Conservation (phyloP, 257 asterid species). For the Capsicum chinense region DNA sequence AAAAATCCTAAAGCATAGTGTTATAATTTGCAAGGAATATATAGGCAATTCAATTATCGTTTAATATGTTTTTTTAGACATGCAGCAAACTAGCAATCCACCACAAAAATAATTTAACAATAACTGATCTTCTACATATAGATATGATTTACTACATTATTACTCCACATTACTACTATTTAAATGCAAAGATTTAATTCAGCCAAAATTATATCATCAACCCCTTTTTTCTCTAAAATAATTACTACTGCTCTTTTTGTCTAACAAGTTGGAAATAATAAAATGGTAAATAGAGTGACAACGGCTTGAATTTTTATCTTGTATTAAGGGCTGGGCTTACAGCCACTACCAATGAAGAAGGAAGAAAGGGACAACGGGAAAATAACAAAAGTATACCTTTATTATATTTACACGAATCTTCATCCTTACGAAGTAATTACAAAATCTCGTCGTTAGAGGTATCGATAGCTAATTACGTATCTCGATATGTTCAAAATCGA, state of each 20-base stretch:
- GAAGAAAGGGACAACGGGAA: neutral
- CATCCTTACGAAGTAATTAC: too few species aligned
- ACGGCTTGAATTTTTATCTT: neutral
- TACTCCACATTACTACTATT: neutral
- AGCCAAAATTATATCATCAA: neutral
- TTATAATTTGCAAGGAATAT: neutral
- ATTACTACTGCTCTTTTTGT: neutral
- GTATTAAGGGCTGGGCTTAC: neutral
- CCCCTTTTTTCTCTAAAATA: neutral
- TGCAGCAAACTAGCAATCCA: neutral
- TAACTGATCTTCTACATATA: neutral
- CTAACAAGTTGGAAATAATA: too few species aligned
- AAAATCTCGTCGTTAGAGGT: too few species aligned
- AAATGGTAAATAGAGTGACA: neutral
- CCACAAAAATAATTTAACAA: neutral
- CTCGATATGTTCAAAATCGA: too few species aligned
- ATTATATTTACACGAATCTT: too few species aligned
- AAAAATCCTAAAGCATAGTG: neutral
- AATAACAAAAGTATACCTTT: too few species aligned
- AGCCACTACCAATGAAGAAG: neutral
- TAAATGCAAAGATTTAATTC: neutral
- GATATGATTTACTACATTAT: neutral
- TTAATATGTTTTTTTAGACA: neutral
- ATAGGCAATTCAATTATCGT: neutral
- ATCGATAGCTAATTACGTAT: too few species aligned